Percentiles rank a stretch among this genome's conserved stretches.
Conservation (phyloP, 176 grass and related monocot species). For the Eragrostis nindensis region DNA sequence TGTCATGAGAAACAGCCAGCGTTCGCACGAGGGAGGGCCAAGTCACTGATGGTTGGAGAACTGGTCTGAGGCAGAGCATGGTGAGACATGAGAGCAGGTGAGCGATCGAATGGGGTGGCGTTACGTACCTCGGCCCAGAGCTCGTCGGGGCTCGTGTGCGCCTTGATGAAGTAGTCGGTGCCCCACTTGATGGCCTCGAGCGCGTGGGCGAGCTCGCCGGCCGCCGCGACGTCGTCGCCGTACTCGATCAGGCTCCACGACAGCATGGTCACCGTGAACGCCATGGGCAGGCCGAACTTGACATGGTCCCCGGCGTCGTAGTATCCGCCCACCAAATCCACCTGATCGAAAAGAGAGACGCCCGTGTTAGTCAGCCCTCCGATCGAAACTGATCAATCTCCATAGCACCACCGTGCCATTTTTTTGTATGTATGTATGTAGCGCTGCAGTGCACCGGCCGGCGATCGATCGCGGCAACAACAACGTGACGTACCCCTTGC, state of each 20-base stretch:
- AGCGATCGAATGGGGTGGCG: neutral
- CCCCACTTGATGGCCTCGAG: conserved; percentile 89
- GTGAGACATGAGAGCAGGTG: conserved; percentile 1
- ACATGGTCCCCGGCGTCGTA: conserved; percentile 91
- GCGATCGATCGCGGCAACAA: neutral
- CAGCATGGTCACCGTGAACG: conserved; percentile 89
- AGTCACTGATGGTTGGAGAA: conserved; percentile 17
- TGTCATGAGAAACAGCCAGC: conserved; percentile 35
- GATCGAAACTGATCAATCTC: too few species aligned
- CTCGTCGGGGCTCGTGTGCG: conserved; percentile 69
- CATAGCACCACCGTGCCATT: too few species aligned
- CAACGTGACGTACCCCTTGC: conserved; percentile 56
- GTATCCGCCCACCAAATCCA: conserved; percentile 83
- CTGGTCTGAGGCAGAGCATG: neutral
- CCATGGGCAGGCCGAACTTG: conserved; percentile 90
- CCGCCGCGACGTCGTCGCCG: conserved; percentile 54
- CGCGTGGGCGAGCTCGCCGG: conserved; percentile 70
- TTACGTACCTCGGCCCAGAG: conserved; percentile 85
- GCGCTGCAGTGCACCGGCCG: too few species aligned
- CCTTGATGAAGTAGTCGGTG: conserved; percentile 91
- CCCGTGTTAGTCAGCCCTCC: too few species aligned
- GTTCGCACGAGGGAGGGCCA: conserved; percentile 23
- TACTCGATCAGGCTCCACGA: conserved; percentile 84
- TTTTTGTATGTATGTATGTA: too few species aligned
- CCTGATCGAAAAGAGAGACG: conserved; percentile 24